phyloP scores from a whole-genome alignment of 164 flowering plant species.

The Taxillus chinensis region DNA sequence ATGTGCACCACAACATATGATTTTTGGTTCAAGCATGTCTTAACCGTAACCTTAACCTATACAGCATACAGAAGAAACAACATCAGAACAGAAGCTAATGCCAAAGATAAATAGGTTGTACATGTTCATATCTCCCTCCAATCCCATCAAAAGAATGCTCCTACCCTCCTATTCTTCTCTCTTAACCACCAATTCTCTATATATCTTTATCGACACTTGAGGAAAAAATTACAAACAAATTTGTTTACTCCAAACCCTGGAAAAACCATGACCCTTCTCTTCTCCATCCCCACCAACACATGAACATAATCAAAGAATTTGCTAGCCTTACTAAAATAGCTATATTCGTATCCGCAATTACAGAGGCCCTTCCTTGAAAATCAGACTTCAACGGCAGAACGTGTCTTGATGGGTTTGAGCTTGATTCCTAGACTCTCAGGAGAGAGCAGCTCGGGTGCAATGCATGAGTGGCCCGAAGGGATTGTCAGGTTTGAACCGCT shows the following conservation, averaged over 20 bases:
- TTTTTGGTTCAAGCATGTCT: too few relatives aligned
- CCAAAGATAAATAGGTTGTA: neutral
- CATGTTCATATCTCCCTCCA: neutral
- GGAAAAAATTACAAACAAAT: neutral
- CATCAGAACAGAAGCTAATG: neutral
- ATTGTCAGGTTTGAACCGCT: conserved; percentile 32
- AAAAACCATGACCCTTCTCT: neutral
- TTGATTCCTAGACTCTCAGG: conserved; percentile 80
- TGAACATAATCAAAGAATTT: conserved; percentile 1
- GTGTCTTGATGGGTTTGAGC: conserved; percentile 78
- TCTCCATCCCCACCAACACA: neutral
- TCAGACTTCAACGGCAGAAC: neutral
- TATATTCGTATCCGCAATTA: neutral
- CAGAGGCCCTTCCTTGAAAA: neutral
- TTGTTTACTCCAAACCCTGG: neutral
- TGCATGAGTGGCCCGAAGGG: conserved; percentile 46
- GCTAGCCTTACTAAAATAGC: neutral
- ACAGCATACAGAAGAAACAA: neutral
- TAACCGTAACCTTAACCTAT: neutral
- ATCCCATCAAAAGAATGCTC: neutral
- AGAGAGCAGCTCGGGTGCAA: conserved; percentile 77
- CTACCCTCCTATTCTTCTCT: neutral
- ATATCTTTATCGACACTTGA: neutral
- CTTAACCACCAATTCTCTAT: neutral
- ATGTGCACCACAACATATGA: too few relatives aligned